phyloP scores from a whole-genome alignment of 345 rosid species.

The Sapria himalayana region DNA sequence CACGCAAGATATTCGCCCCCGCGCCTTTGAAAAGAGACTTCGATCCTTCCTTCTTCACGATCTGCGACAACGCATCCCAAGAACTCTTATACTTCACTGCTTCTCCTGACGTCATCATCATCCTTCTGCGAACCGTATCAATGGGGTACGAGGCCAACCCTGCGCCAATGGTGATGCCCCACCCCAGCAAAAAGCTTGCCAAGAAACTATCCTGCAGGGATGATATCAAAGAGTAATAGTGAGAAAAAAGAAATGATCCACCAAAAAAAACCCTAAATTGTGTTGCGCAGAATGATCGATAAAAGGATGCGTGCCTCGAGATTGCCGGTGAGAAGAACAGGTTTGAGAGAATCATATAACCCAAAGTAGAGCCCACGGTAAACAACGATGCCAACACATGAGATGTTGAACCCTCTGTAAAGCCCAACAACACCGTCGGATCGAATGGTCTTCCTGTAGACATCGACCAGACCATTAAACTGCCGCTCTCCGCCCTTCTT shows the following conservation, averaged over 20 bases:
- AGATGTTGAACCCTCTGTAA: constrained; percentile 78
- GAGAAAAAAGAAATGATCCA: neutral
- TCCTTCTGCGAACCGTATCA: constrained; percentile 85
- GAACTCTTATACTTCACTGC: constrained; percentile 83
- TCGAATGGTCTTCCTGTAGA: constrained; percentile 53
- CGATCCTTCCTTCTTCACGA: constrained; percentile 59
- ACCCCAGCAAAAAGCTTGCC: constrained; percentile 73
- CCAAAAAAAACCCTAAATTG: no score
- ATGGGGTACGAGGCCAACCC: constrained; percentile 79
- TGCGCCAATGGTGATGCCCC: constrained; percentile 81
- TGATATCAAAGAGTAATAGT: neutral
- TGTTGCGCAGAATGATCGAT: no score
- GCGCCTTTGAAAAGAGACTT: constrained; percentile 84
- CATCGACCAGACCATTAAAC: constrained; percentile 61
- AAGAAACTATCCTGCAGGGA: constrained; percentile 56
- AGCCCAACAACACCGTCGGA: constrained; percentile 68
- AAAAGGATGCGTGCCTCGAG: constrained; percentile 46
- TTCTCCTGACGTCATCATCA: constrained; percentile 96
- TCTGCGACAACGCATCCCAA: constrained; percentile 46
- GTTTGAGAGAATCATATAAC: constrained; percentile 73
- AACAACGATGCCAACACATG: constrained; percentile 63
- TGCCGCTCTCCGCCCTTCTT: constrained; percentile 84
- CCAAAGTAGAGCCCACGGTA: constrained; percentile 87
- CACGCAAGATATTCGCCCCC: constrained; percentile 85
- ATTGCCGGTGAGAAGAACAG: constrained; percentile 38